phyloP scores from a whole-genome alignment of 1,284 basidiomycete genomes.

The Exsudoporus floridanus region DNA sequence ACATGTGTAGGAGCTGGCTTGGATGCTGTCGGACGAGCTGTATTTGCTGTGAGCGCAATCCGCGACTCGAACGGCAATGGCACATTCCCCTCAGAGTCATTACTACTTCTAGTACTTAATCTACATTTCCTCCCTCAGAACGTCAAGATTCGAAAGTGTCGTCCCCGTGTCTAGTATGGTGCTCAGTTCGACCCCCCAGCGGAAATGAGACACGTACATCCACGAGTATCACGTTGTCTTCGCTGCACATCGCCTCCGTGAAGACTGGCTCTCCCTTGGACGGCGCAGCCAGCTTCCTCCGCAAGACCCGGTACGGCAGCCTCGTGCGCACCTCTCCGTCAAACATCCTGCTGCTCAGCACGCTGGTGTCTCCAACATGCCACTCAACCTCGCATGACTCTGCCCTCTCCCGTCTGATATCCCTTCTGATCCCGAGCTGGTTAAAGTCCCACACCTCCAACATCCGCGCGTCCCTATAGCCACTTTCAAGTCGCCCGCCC shows the following conservation, averaged over 20 bases:
- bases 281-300: conserved; percentile 17
- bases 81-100: conserved; percentile 34
- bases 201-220: conserved; percentile 38
- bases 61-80: conserved; percentile 29
- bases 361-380: conserved; percentile 26
- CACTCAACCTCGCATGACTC: conserved; percentile 18
- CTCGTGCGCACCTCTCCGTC: conserved; percentile 41
- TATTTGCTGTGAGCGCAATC: conserved; percentile 35
- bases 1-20: conserved; percentile 18
- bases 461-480: conserved; percentile 5
- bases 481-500: conserved; percentile 2
- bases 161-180: conserved; percentile 16
- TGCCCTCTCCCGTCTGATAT: conserved; percentile 8
- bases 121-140: too few relatives aligned
- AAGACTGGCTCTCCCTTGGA: conserved; percentile 15
- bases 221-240: conserved; percentile 54
- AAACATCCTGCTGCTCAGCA: conserved; percentile 35
- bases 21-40: conserved; percentile 21
- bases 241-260: conserved; percentile 49
- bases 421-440: conserved; percentile 40
- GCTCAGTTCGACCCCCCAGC: not conserved
- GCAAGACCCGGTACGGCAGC: conserved; percentile 43
- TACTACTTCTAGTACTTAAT: too few relatives aligned
- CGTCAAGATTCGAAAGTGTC: conserved; percentile 31
- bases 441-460: conserved; percentile 55